Evolutionary conservation across 148 eudicot genomes (phyloP).

Genomic region (Silene uniflora): DNA sequence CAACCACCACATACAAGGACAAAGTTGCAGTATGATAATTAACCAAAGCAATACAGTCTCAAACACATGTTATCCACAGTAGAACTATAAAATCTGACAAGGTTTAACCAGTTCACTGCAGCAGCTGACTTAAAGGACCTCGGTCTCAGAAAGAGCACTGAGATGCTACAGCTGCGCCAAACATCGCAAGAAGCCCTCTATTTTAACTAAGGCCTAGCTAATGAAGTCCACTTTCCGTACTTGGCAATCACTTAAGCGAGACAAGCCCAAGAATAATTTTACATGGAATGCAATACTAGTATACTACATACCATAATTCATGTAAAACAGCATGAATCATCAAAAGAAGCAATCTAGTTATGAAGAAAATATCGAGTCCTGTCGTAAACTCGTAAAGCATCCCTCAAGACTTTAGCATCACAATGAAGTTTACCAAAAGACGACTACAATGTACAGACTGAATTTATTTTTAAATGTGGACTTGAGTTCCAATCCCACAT

Average conservation of each 20-base stretch:
- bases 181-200: slow-evolving; percentile 1
- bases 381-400: background rate
- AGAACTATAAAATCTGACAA: background rate
- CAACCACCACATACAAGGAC: background rate
- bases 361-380: background rate
- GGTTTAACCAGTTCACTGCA: background rate
- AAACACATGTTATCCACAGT: background rate
- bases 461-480: background rate
- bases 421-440: background rate
- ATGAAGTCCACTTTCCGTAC: too few relatives aligned
- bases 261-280: background rate
- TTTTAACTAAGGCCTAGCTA: background rate
- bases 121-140: background rate
- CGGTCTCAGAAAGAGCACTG: background rate
- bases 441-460: background rate
- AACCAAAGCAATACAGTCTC: slow-evolving; percentile 2
- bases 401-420: background rate
- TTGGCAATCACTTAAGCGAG: background rate
- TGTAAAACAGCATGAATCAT: background rate
- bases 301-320: background rate
- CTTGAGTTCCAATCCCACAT: too few relatives aligned
- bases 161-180: background rate
- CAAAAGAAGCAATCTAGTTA: background rate
- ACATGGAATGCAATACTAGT: background rate
- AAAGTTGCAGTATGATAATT: background rate